Base-by-base conservation (phyloP, 768 basidiomycete species). In the Russula brevipes region DNA sequence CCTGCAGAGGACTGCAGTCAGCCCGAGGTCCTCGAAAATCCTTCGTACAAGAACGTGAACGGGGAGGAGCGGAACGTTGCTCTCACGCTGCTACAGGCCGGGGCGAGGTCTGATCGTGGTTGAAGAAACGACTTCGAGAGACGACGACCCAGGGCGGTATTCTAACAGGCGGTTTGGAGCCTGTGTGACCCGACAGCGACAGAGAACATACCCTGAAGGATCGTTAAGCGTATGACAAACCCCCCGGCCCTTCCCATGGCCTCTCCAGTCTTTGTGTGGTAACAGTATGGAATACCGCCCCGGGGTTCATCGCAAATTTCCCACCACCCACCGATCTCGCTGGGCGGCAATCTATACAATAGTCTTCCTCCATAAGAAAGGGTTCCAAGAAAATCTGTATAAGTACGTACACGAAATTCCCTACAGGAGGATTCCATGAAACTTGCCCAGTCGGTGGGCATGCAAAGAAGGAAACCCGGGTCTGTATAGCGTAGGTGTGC, bases 261-360 rank as follows among this genome's bases (percentile, higher is more conserved):
- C 69, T 91, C 88, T 1, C 88, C 87, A 1, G 91, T 87, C 73
- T 92, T 88, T 10, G 94, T 97, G 70, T 95, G 94, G 75, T 96
- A 95, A 75, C 94, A 98, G 73, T 98, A 98, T 4, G 90, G 85
- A 60, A 94, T 78, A 36, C 91, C 91, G 50, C 86, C 88, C 56
- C 91, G 81, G 51, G 86, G 82, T 42, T 92, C 89, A 72, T 98
- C 94, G 50, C 79, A 79, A 63, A 97, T 81, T 74, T 97, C 94
- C 94, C 94, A 98, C 94, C 94, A 97, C 72, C 95, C 93, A 46
- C 94, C 94, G 49, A 90, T 85, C 4, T 83, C 80, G 67, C 80
- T 89, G 5, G 91, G 89, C 53, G 94, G 94, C 49, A 95, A 78
- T 54, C 91, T n/a, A n/a, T 93, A 69, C 6, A 71, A 57, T 31